A percentile compares a stretch with the other conserved stretches of the same genome.
These are phyloP conservation scores for Phoma herbarum DNA, from an alignment of 2,329 filamentous ascomycete genomes.

Conservation along the genomic window DNA sequence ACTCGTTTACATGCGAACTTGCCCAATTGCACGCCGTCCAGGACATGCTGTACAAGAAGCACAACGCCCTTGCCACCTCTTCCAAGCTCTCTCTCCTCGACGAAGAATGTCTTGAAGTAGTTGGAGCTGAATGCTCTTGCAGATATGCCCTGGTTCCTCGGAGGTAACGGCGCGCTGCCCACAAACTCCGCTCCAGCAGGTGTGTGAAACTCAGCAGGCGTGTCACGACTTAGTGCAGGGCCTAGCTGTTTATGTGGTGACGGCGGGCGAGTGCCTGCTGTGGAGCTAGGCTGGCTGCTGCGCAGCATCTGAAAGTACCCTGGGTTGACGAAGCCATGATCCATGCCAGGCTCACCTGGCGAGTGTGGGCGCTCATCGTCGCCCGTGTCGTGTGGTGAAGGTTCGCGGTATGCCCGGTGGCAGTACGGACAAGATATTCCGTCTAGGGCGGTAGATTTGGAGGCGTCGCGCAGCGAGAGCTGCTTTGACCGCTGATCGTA, in stretches of 20 bases:
- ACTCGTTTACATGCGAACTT: slow-evolving; percentile 97
- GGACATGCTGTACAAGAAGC: slow-evolving; percentile 87
- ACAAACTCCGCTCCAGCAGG: slow-evolving; percentile 61
- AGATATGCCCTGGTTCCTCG: slow-evolving; percentile 73
- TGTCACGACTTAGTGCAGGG: slow-evolving; percentile 38
- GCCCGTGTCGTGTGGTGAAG: slow-evolving; percentile 40
- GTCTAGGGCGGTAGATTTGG: slow-evolving; percentile 63
- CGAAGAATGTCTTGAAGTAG: slow-evolving; percentile 93
- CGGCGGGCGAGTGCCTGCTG: slow-evolving; percentile 56
- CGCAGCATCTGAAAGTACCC: slow-evolving; percentile 96
- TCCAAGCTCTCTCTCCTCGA: slow-evolving; percentile 85
- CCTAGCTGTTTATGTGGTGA: slow-evolving; percentile 59
- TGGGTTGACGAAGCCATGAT: slow-evolving; percentile 81
- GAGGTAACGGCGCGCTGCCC: slow-evolving; percentile 54
- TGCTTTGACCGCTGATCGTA: slow-evolving; percentile 86
- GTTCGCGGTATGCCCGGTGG: slow-evolving; percentile 73
- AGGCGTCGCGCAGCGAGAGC: slow-evolving; percentile 77
- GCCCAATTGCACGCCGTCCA: slow-evolving; percentile 87
- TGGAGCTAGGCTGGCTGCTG: slow-evolving; percentile 63
- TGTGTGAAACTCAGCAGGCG: slow-evolving; percentile 47
- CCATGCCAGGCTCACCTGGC: slow-evolving; percentile 44
- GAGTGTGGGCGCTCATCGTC: slow-evolving; percentile 46
- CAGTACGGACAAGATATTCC: slow-evolving; percentile 86
- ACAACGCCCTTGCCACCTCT: slow-evolving; percentile 95
- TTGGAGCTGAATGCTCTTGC: slow-evolving; percentile 87